Conservation (phyloP, 495 filamentous ascomycete species). For the Hypoxylon fuscum region DNA sequence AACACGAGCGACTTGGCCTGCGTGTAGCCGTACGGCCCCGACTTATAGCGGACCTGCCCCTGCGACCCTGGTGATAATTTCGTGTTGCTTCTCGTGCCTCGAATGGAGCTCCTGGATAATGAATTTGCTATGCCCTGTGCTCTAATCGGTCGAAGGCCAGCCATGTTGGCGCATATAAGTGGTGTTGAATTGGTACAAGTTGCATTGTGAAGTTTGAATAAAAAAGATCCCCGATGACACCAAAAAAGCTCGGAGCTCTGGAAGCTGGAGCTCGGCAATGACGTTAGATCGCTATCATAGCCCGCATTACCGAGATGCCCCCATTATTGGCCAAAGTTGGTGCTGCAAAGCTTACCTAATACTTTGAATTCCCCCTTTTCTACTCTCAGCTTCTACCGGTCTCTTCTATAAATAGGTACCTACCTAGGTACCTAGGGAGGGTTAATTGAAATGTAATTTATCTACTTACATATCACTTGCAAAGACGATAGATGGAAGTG, state of each 20-base stretch:
- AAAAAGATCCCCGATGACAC: conserved; percentile 21
- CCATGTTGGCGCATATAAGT: conserved; percentile 24
- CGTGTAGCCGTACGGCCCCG: conserved; percentile 88
- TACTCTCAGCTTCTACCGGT: conserved; percentile 8
- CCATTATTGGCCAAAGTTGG: conserved; percentile 25
- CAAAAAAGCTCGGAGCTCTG: conserved; percentile 34
- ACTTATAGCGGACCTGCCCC: conserved; percentile 45
- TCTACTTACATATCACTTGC: not conserved
- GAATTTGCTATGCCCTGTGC: conserved; percentile 12
- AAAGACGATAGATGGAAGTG: not conserved
- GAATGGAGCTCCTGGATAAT: conserved; percentile 23
- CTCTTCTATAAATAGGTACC: not conserved
- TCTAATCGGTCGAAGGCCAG: conserved; percentile 33
- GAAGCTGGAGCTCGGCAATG: conserved; percentile 38
- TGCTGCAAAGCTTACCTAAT: conserved; percentile 29
- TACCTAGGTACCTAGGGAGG: not conserved
- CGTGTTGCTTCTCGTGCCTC: not conserved
- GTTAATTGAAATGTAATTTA: not conserved
- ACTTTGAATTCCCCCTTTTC: conserved; percentile 25
- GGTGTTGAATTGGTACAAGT: not conserved
- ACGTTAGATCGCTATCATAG: conserved; percentile 30
- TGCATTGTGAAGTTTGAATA: not conserved
- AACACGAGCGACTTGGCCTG: conserved; percentile 93
- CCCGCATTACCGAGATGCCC: conserved; percentile 26
- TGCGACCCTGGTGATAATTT: conserved; percentile 6